These are phyloP conservation scores for Podospora bellae-mahoneyi DNA, from an alignment of 495 filamentous ascomycete genomes.

Conservation along the genomic window DNA sequence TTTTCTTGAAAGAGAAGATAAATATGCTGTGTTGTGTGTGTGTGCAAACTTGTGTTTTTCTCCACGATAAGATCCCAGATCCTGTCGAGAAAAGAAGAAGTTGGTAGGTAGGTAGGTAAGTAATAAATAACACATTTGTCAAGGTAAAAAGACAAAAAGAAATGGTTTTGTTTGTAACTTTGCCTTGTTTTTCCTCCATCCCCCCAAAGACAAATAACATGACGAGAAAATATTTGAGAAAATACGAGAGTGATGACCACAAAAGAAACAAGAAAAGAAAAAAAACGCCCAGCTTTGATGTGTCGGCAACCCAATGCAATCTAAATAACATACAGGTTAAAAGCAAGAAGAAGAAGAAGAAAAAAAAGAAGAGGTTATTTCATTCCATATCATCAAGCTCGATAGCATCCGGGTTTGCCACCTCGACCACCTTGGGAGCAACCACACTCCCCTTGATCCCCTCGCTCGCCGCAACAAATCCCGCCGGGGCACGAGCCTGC, in stretches of 20 bases:
- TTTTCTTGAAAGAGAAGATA: no score
- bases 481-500: constrained; percentile 80
- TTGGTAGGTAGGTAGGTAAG: no score
- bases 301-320: not conserved
- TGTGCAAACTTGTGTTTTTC: no score
- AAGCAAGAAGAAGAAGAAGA: not conserved
- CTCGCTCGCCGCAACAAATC: constrained; percentile 84
- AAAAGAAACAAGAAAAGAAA: not conserved
- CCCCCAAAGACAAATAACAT: not conserved
- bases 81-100: no score
- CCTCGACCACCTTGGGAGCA: constrained; percentile 38
- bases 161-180: not conserved
- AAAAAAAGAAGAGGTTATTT: constrained; percentile 15
- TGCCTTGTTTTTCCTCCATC: not conserved
- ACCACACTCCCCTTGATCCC: constrained; percentile 70
- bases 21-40: no score
- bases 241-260: not conserved
- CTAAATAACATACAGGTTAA: constrained; percentile 3
- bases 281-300: not conserved
- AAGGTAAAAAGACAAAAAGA: no score
- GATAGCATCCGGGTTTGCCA: constrained; percentile 84
- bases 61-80: no score
- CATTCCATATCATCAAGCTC: constrained; percentile 67
- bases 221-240: constrained; percentile 2
- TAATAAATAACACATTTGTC: not conserved